Evolutionary conservation across 192 early-diverging fungal genomes (phyloP).

Genomic region (Globomyces pollinis-pini): DNA sequence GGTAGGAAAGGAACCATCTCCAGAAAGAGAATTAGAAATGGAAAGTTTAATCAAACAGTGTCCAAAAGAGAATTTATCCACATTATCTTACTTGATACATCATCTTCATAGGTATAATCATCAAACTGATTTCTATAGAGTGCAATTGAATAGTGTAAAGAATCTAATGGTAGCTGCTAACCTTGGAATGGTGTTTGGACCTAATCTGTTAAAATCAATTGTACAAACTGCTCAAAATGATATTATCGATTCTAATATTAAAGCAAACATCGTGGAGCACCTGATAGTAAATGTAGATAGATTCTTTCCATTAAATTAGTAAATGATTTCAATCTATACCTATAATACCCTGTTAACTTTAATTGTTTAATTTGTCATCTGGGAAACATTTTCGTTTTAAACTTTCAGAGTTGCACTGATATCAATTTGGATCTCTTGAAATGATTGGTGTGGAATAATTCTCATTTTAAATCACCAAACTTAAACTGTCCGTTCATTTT

Average conservation of each 20-base stretch:
- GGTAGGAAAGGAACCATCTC: background rate
- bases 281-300: conserved; percentile 15
- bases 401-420: too few species aligned
- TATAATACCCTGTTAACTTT: too few species aligned
- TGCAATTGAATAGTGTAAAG: conserved; percentile 17
- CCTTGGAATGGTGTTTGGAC: conserved; percentile 36
- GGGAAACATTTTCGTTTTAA: too few species aligned
- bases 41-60: background rate
- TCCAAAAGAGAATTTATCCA: conserved; percentile 16
- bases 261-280: conserved; percentile 19
- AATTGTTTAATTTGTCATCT: too few species aligned
- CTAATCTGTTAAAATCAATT: conserved; percentile 14
- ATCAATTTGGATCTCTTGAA: too few species aligned
- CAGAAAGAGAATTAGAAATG: background rate
- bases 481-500: too few species aligned
- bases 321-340: too few species aligned
- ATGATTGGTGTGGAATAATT: too few species aligned
- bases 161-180: conserved; percentile 36
- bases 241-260: conserved; percentile 15
- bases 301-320: conserved; percentile 14
- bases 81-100: conserved; percentile 20
- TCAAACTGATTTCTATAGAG: conserved; percentile 12
- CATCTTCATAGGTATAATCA: conserved; percentile 4
- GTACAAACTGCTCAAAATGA: conserved; percentile 10
- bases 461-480: too few species aligned